Percentiles rank a stretch among this genome's conserved stretches.
phyloP scores from a whole-genome alignment of 2,329 filamentous ascomycete species.

The Alternaria triticina region DNA sequence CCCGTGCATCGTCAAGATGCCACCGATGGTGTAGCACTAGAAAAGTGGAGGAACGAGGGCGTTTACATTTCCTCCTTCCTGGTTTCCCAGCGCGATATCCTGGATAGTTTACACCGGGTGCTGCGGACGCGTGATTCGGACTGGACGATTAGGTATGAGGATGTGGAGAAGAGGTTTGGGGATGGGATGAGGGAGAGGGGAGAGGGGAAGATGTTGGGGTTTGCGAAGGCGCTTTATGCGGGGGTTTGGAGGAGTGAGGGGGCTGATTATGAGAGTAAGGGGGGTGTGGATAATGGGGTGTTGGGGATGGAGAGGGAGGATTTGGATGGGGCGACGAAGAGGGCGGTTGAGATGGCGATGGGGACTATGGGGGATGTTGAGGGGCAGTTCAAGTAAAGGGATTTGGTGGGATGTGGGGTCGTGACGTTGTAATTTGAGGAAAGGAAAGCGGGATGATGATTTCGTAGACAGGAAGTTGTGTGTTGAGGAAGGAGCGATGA shows the following conservation, averaged over 20 bases:
- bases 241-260: constrained; percentile 23
- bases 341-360: constrained; percentile 14
- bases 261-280: constrained; percentile 39
- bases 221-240: constrained; percentile 57
- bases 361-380: neutral
- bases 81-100: constrained; percentile 66
- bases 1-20: constrained; percentile 30
- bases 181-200: constrained; percentile 52
- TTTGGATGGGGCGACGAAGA: constrained; percentile 62
- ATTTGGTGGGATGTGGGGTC: neutral
- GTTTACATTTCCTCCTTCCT: constrained; percentile 42
- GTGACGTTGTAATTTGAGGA: neutral
- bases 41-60: neutral
- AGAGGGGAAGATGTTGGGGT: constrained; percentile 32
- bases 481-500: neutral
- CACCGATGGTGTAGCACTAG: neutral
- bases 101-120: constrained; percentile 66
- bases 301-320: constrained; percentile 66
- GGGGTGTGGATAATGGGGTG: constrained; percentile 56
- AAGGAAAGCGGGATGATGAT: neutral
- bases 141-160: constrained; percentile 64
- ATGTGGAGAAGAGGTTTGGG: constrained; percentile 55
- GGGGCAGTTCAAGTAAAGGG: neutral
- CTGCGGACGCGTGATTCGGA: constrained; percentile 64
- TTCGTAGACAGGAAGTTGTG: neutral